Evolutionary conservation across 257 asterid species (phyloP).

Genomic region (Thymus quinquecostatus): DNA sequence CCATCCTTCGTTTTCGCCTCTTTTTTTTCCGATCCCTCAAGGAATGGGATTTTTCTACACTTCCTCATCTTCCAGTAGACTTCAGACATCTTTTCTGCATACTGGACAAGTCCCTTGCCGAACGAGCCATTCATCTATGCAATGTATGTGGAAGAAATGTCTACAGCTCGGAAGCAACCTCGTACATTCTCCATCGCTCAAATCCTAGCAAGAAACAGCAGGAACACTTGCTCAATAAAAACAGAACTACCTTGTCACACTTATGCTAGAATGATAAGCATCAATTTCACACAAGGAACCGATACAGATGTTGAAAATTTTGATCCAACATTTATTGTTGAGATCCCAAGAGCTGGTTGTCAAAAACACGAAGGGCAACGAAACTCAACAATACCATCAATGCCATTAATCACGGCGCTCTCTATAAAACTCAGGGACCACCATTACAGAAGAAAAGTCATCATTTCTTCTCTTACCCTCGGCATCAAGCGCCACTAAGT

Average conservation of each 20-base stretch:
- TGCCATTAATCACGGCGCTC: slow-evolving; percentile 18
- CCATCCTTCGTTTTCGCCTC: slow-evolving; percentile 12
- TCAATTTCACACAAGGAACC: slow-evolving; percentile 6
- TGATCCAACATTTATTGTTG: not conserved
- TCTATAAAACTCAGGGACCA: slow-evolving; percentile 14
- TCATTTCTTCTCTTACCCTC: no score
- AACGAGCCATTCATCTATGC: slow-evolving; percentile 84
- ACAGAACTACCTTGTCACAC: not conserved
- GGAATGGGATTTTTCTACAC: not conserved
- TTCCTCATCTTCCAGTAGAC: not conserved
- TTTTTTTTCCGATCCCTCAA: not conserved
- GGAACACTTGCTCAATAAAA: not conserved
- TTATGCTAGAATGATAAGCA: not conserved
- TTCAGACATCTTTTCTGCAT: slow-evolving; percentile 64
- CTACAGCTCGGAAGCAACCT: slow-evolving; percentile 63
- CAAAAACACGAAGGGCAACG: no score
- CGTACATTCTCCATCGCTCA: slow-evolving; percentile 62
- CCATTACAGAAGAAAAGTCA: not conserved
- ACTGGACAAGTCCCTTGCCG: slow-evolving; percentile 81
- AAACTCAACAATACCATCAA: not conserved
- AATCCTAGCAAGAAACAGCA: slow-evolving; percentile 48
- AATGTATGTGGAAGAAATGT: slow-evolving; percentile 68
- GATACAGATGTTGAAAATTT: not conserved
- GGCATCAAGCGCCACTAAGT: not conserved
- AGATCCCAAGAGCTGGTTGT: not conserved